Conservation (phyloP, 495 filamentous ascomycete genomes). For the Aspergillus ellipticus region DNA sequence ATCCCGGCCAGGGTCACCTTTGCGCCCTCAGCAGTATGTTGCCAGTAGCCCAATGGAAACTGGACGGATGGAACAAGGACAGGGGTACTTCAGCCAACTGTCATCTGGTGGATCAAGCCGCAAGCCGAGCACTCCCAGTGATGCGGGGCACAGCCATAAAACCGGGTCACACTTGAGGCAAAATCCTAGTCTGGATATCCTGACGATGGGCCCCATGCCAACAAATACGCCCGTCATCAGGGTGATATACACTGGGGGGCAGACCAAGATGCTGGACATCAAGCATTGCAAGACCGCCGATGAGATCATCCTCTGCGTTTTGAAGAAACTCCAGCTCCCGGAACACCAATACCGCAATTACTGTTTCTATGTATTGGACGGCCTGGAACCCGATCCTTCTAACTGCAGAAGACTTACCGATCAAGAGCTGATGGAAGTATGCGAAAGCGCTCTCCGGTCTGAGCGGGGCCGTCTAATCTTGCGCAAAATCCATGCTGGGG, state of each 20-base stretch:
- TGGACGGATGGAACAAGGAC: constrained; percentile 46
- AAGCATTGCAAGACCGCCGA: constrained; percentile 85
- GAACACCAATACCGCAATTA: constrained; percentile 76
- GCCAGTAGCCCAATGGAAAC: constrained; percentile 50
- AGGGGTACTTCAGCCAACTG: constrained; percentile 51
- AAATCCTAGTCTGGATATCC: constrained; percentile 72
- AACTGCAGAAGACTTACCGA: constrained; percentile 78
- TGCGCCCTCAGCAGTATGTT: constrained; percentile 45
- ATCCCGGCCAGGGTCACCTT: constrained; percentile 70
- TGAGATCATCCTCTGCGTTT: constrained; percentile 79
- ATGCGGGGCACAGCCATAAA: constrained; percentile 29
- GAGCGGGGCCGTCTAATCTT: constrained; percentile 90
- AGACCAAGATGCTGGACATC: constrained; percentile 86
- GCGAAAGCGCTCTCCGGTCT: constrained; percentile 52
- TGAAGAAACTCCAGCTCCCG: constrained; percentile 74
- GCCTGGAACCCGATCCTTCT: constrained; percentile 72
- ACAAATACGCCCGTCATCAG: constrained; percentile 77
- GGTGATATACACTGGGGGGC: constrained; percentile 86
- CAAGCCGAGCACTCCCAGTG: constrained; percentile 43
- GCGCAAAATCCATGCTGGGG: constrained; percentile 79
- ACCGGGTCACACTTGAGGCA: constrained; percentile 45
- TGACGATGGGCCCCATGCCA: constrained; percentile 76
- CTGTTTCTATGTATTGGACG: constrained; percentile 79
- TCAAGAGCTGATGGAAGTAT: constrained; percentile 80
- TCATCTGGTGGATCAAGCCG: constrained; percentile 47